Base-by-base conservation (phyloP, 805 yeast genomes). In the Candida vaughaniae region DNA sequence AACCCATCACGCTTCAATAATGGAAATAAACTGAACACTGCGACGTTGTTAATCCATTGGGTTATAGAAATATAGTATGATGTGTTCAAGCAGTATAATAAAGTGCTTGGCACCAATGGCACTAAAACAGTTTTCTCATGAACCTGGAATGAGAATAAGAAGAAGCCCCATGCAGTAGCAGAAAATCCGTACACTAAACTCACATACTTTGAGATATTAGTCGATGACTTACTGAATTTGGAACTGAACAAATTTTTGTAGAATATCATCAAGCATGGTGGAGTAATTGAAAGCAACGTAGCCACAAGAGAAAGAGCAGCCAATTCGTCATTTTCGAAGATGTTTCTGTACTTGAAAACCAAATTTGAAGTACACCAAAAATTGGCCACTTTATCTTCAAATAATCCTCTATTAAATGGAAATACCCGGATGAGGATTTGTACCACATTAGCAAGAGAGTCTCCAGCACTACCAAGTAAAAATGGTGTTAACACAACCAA, bases 301-400 rank as follows among this genome's bases (percentile, higher is more conserved):
- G 77, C 55, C 0, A 67, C 31, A 25, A 84, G 56, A 1, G 93
- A 78, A 5, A 77, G 45, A 19, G 66, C 52, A 42, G 86, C 85
- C 30, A 93, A 67, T 49, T 84, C 76, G 10, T 66, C 62, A 12
- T 71, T 68, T 2, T 77, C 56, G 51, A 85, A 82, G 0, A 71
- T 33, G 4, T 61, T 50, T 46, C 76, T 79, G 53, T 87, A 82
- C 56, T 91, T 91, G 55, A 90, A 58, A 8, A 88, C 45, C 1
- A 84, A 68, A 57, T 93, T 93, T 1, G 89, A 68, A n/a, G 95
- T 82, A 60, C 98, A 90, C 99, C 99, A 93, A 52, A 93, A 84
- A 55, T 90, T 93, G 26, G 96, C 96, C 11, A 93, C 98, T 57
- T 93, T 93, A 56, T 93, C 98, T 58, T 93, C 99, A 72, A 95